A percentile compares a stretch with the other conserved stretches of the same genome.
Evolutionary conservation across 495 filamentous ascomycete genomes (phyloP).

Genomic region (Tuber melanosporum): DNA sequence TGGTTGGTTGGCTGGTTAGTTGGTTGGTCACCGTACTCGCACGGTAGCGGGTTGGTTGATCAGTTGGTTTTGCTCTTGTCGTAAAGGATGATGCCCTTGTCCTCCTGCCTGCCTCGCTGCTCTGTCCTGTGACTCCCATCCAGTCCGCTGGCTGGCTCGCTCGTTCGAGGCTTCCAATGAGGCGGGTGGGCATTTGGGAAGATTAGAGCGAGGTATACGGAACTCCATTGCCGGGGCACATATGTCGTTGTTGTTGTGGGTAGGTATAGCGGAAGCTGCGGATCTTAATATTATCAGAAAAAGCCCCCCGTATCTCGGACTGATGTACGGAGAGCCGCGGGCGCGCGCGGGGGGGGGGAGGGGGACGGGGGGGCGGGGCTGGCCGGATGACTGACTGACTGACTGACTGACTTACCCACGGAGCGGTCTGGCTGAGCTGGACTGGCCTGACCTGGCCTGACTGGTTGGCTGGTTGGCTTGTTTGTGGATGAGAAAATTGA

Average conservation of each 20-base stretch:
- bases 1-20: background rate
- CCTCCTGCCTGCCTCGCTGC: background rate
- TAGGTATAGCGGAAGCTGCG: background rate
- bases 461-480: background rate
- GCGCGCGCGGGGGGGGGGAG: background rate
- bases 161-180: background rate
- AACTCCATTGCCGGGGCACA: background rate
- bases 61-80: no score
- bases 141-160: background rate
- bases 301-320: background rate
- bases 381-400: background rate
- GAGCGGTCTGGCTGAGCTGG: background rate
- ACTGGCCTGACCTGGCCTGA: background rate
- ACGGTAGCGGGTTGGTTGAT: background rate
- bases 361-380: background rate
- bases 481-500: background rate
- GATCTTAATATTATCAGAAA: background rate
- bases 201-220: slow-evolving; percentile 2
- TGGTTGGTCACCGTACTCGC: background rate
- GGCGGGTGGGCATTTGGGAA: background rate
- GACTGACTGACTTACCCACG: background rate
- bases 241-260: background rate
- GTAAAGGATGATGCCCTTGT: background rate
- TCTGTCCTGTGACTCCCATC: background rate
- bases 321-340: slow-evolving; percentile 4